A percentile compares a stretch with the other conserved stretches of the same genome.
These are phyloP conservation scores for Phytophthora pisi DNA, from an alignment of 352 stramenopile species.

Conservation along the genomic window DNA sequence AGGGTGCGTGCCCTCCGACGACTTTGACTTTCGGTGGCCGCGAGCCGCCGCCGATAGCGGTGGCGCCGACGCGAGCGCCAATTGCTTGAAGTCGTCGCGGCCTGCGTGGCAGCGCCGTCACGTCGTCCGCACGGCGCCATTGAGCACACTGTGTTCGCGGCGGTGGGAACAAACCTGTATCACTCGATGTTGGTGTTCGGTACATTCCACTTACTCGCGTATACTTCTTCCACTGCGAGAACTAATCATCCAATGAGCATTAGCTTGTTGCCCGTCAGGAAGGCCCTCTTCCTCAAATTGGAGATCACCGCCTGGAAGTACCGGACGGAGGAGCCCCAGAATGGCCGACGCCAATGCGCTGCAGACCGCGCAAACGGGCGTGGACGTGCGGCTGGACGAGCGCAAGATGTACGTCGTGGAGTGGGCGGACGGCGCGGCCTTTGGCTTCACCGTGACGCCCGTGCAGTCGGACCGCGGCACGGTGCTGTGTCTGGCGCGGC, in stretches of 20 bases:
- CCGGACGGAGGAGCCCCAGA: no score
- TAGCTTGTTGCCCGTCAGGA: no score
- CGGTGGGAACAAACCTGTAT: no score
- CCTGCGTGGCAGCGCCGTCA: slow-evolving; percentile 16
- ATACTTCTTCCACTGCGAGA: no score
- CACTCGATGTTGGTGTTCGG: no score
- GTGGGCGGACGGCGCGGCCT: slow-evolving; percentile 62
- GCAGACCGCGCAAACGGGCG: slow-evolving; percentile 37
- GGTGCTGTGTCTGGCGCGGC: slow-evolving; percentile 62
- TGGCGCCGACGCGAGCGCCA: slow-evolving; percentile 4
- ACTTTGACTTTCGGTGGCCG: slow-evolving; percentile 19
- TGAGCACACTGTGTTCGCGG: no score
- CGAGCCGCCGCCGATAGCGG: not conserved
- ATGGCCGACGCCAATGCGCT: slow-evolving; percentile 31
- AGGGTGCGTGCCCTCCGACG: slow-evolving; percentile 1
- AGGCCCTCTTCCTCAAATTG: no score
- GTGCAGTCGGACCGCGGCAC: slow-evolving; percentile 73
- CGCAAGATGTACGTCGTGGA: slow-evolving; percentile 80
- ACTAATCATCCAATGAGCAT: no score
- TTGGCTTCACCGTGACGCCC: slow-evolving; percentile 76
- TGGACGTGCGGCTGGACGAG: slow-evolving; percentile 65
- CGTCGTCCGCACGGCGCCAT: not conserved
- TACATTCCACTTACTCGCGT: no score
- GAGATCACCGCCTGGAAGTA: no score
- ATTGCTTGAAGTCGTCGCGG: slow-evolving; percentile 17